Percentiles rank a stretch among this genome's conserved stretches.
Conservation (phyloP, 2,329 filamentous ascomycete genomes). For the Elsinoe ampelina region DNA sequence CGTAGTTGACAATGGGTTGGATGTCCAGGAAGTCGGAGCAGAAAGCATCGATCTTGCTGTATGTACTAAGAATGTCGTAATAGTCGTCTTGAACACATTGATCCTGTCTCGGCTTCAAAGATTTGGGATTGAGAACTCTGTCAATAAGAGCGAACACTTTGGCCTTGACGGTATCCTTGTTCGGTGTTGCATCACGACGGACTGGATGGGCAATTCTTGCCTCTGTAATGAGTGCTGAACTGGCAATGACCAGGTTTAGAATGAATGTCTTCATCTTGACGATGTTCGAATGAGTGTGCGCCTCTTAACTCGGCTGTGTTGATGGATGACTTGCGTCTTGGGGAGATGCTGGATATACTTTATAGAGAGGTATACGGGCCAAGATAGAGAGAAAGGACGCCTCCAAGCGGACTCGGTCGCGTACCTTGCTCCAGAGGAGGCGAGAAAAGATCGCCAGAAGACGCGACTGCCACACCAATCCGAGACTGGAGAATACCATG, state of each 20-base stretch:
- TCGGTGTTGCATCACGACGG: constrained; percentile 20
- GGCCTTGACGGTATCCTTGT: constrained; percentile 23
- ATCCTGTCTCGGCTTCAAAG: constrained; percentile 17
- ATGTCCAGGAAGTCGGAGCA: constrained; percentile 14
- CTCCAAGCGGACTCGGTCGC: neutral
- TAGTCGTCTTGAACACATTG: constrained; percentile 20
- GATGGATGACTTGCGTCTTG: neutral
- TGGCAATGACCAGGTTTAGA: constrained; percentile 13
- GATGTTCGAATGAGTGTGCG: neutral
- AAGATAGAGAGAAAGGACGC: neutral
- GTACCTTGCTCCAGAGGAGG: neutral
- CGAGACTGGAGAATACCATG: neutral
- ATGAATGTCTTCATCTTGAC: constrained; percentile 16
- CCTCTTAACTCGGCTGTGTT: neutral
- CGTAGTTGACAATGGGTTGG: constrained; percentile 17
- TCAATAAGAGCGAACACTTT: constrained; percentile 20
- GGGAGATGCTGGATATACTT: neutral
- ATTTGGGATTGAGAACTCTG: constrained; percentile 19
- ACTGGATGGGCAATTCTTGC: neutral
- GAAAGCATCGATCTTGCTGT: constrained; percentile 19
- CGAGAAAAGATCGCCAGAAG: neutral
- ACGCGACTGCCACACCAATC: constrained; percentile 3
- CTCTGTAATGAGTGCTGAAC: constrained; percentile 19
- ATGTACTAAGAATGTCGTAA: constrained; percentile 21
- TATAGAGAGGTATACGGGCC: constrained; percentile 7